Evolutionary conservation across 192 early-diverging fungal genomes (phyloP).

Genomic region (Podila epicladia): DNA sequence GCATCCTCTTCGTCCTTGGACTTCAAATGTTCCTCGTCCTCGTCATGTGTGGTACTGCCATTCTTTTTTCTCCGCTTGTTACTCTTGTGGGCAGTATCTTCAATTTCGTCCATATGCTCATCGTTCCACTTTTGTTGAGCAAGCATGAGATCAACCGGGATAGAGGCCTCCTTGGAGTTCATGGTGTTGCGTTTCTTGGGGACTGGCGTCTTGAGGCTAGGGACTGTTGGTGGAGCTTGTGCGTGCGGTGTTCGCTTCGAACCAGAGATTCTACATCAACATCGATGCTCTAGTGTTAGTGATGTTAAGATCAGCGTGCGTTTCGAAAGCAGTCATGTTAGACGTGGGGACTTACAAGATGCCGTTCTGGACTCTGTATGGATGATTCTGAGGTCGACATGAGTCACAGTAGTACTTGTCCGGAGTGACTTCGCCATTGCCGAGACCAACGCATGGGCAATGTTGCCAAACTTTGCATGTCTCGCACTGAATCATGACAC

Average conservation of each 20-base stretch:
- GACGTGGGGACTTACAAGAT: constrained; percentile 32
- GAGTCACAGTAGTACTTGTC: constrained; percentile 62
- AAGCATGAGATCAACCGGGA: constrained; percentile 59
- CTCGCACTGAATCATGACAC: constrained; percentile 62
- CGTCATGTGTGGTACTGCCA: constrained; percentile 21
- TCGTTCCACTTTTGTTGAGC: constrained; percentile 50
- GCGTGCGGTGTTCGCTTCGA: constrained; percentile 10
- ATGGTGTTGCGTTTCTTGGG: constrained; percentile 63
- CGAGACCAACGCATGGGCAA: constrained; percentile 59
- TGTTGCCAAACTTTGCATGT: constrained; percentile 66
- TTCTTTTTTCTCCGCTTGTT: constrained; percentile 44
- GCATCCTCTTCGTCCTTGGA: constrained; percentile 1
- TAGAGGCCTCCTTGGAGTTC: constrained; percentile 64
- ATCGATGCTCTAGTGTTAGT: neutral
- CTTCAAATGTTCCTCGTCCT: neutral
- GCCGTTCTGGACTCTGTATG: constrained; percentile 43
- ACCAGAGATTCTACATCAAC: constrained; percentile 12
- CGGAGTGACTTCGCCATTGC: constrained; percentile 55
- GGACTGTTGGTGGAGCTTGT: neutral
- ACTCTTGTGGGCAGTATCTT: constrained; percentile 14
- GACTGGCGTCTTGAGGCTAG: neutral
- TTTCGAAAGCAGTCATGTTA: too few species aligned
- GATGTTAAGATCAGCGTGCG: too few species aligned
- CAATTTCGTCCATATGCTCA: constrained; percentile 43
- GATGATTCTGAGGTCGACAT: constrained; percentile 58